A percentile compares a stretch with the other conserved stretches of the same genome.
phyloP scores from a whole-genome alignment of 2,329 filamentous ascomycete genomes.

The Pseudopyricularia javanii region DNA sequence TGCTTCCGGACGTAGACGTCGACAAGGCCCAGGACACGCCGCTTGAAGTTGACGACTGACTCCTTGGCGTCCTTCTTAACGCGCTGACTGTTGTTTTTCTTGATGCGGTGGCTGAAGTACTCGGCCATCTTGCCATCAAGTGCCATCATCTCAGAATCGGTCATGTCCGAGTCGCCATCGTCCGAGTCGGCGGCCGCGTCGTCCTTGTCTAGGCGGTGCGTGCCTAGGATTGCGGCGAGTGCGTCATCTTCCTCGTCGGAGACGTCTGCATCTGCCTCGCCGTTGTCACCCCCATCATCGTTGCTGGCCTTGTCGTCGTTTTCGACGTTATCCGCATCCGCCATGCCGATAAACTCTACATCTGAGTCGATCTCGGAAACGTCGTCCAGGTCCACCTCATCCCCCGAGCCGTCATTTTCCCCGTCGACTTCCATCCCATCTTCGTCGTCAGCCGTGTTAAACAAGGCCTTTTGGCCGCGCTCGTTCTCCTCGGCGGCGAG shows the following conservation, averaged over 20 bases:
- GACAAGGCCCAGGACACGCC: conserved; percentile 78
- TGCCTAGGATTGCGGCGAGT: conserved; percentile 9
- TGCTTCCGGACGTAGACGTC: conserved; percentile 76
- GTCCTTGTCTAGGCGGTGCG: conserved; percentile 47
- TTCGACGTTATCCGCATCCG: conserved; percentile 26
- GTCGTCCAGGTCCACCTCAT: conserved; percentile 24
- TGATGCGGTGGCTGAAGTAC: conserved; percentile 69
- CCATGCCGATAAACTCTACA: conserved; percentile 23
- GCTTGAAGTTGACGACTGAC: conserved; percentile 88
- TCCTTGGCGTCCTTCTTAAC: conserved; percentile 80
- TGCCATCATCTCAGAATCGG: conserved; percentile 89
- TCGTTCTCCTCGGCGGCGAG: conserved; percentile 69
- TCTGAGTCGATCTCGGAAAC: conserved; percentile 26
- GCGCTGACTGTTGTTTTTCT: conserved; percentile 61
- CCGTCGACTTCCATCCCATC: conserved; percentile 40
- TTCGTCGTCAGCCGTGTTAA: conserved; percentile 47
- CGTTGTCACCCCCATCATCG: conserved; percentile 32
- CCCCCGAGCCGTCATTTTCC: conserved; percentile 28
- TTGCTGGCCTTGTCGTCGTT: conserved; percentile 16
- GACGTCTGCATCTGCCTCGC: conserved; percentile 26
- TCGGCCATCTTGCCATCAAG: conserved; percentile 73
- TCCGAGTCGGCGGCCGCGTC: conserved; percentile 35
- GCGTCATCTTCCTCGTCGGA: conserved; percentile 15
- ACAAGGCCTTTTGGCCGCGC: conserved; percentile 76
- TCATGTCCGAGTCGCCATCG: conserved; percentile 70